Base-by-base conservation (phyloP, 2,329 filamentous ascomycete genomes). In the Thermothelomyces thermophilus region DNA sequence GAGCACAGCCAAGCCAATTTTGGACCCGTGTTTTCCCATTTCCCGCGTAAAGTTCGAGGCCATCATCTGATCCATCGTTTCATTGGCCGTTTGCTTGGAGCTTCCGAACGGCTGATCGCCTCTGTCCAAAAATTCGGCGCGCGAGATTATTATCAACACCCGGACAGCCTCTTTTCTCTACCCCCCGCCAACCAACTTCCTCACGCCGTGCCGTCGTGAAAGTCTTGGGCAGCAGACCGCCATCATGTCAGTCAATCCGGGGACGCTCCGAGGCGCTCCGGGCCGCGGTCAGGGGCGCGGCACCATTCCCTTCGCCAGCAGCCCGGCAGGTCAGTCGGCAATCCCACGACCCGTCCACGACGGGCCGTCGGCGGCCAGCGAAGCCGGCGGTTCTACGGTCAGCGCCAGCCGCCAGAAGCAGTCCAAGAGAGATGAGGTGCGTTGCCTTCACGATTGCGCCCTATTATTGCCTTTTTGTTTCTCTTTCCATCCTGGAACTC, bases 391-490 rank as follows among this genome's bases (percentile, higher is more conserved):
- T 57, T 87, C 88, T 48, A 83, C 86, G 35, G 80, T 96, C 72
- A 96, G 89, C 72, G 87, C 90, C 61, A 97, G 91, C 70, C 83
- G 93, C 65, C 87, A 93, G 70, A 96, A 96, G 73, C 91, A 96
- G 77, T 86, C 84, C 60, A 97, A 97, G 74, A 84, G 90, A 70
- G 93, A 98, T 84, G 93, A 98, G 86, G 93, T 98, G 76, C 63
- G 48, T 51, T 28, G 13, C 13, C 13, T 14, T 14, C 30, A 14
- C 9, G 14, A 31, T 31, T 9, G 30, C 30, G 30, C 14, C 30
- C 30, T 31, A 3, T 30, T 10, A 10, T n/a, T 8, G 16, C 24
- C 43, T 26, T 4, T 9, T 13, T 13, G 3, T 20, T 14, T 22
- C 16, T 30, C 31, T n/a, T 2, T 17, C 16, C 17, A n/a, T 13